Evolutionary conservation across 2,329 filamentous ascomycete genomes (phyloP).

Genomic region (Parastagonospora avenae): DNA sequence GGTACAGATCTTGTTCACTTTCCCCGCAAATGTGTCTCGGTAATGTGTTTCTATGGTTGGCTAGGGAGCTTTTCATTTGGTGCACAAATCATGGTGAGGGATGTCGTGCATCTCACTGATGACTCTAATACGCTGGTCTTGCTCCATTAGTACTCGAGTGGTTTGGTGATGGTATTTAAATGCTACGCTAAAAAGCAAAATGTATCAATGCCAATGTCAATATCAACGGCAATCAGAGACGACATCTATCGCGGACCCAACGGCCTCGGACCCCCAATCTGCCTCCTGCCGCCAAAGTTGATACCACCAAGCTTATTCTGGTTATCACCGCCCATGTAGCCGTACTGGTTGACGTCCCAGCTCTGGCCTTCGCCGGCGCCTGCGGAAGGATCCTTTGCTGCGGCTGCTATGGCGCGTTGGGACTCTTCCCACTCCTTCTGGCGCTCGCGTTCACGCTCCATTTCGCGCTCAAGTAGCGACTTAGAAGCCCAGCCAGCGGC

Average conservation of each 20-base stretch:
- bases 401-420: slow-evolving; percentile 67
- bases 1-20: no score
- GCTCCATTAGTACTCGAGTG: background rate
- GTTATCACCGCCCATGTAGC: slow-evolving; percentile 75
- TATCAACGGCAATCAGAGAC: background rate
- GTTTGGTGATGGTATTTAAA: background rate
- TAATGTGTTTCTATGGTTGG: no score
- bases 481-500: slow-evolving; percentile 68
- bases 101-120: no score
- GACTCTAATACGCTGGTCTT: no score
- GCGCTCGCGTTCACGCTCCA: slow-evolving; percentile 77
- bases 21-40: no score
- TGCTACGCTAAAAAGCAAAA: slow-evolving; percentile 2
- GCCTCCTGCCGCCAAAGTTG: slow-evolving; percentile 69
- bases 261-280: slow-evolving; percentile 79
- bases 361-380: slow-evolving; percentile 70
- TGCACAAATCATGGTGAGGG: no score
- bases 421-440: slow-evolving; percentile 81
- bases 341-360: slow-evolving; percentile 80
- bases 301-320: slow-evolving; percentile 69
- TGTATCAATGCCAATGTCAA: background rate
- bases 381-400: slow-evolving; percentile 60
- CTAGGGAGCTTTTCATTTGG: no score
- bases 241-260: slow-evolving; percentile 44
- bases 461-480: slow-evolving; percentile 76